Evolutionary conservation across 768 basidiomycete species (phyloP).

Genomic region (Panellus pusillus): DNA sequence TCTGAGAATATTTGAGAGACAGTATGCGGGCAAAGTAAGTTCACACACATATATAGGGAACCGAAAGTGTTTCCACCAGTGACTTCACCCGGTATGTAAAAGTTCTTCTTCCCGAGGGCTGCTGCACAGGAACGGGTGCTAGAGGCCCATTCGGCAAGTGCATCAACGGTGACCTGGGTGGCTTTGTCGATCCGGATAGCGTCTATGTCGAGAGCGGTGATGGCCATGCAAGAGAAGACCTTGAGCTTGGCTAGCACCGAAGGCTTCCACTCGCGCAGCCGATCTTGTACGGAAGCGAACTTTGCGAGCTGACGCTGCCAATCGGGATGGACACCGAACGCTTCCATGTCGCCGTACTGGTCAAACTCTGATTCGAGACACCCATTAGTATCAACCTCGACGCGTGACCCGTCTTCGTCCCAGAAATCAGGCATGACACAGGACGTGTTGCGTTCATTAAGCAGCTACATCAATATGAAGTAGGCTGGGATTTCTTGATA

Average conservation of each 20-base stretch:
- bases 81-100: constrained; percentile 90
- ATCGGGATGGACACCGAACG: constrained; percentile 94
- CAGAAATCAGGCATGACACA: constrained; percentile 81
- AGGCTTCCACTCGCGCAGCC: constrained; percentile 90
- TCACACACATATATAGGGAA: constrained; percentile 74
- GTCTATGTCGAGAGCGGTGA: constrained; percentile 87
- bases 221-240: constrained; percentile 81
- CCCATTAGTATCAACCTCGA: constrained; percentile 61
- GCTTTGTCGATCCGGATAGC: constrained; percentile 96
- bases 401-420: constrained; percentile 68
- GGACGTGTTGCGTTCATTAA: constrained; percentile 69
- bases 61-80: constrained; percentile 94
- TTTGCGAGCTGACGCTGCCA: constrained; percentile 94
- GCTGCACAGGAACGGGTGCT: constrained; percentile 74
- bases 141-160: constrained; percentile 73
- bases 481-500: neutral
- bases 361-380: constrained; percentile 87
- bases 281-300: constrained; percentile 95
- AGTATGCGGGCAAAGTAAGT: neutral
- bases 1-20: constrained; percentile 34
- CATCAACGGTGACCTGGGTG: constrained; percentile 85
- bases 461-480: constrained; percentile 42
- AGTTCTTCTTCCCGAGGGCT: constrained; percentile 76
- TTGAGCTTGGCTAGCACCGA: constrained; percentile 76
- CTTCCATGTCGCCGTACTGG: constrained; percentile 96